Evolutionary conservation across 2,329 filamentous ascomycete species (phyloP).

Genomic region (Penicillium expansum): DNA sequence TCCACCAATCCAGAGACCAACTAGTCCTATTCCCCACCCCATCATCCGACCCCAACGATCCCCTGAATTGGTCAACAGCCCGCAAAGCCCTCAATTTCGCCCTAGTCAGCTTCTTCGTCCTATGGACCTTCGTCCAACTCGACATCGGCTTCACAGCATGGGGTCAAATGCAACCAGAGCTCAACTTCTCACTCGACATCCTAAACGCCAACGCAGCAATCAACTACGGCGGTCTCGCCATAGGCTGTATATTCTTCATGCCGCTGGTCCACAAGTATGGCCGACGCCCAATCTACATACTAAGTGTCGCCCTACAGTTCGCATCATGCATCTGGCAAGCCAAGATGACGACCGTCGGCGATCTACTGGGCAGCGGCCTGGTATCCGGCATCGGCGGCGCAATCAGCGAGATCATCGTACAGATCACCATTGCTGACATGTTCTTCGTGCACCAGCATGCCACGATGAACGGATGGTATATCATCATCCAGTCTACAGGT

Average conservation of each 20-base stretch:
- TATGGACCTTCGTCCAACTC: constrained; percentile 31
- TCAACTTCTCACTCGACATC: constrained; percentile 41
- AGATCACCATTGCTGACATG: constrained; percentile 49
- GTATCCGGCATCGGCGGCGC: constrained; percentile 47
- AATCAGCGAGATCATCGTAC: constrained; percentile 45
- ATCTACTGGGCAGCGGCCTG: constrained; percentile 45
- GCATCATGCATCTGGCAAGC: constrained; percentile 45
- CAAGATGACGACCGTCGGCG: constrained; percentile 38
- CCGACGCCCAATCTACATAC: constrained; percentile 47
- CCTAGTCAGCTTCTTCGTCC: constrained; percentile 26
- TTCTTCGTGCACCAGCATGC: constrained; percentile 51
- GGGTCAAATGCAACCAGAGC: constrained; percentile 43
- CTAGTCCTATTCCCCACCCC: constrained; percentile 23
- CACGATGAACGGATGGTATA: constrained; percentile 48
- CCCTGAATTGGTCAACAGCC: constrained; percentile 25
- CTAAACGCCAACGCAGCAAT: constrained; percentile 48
- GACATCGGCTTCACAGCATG: constrained; percentile 45
- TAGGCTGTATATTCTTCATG: constrained; percentile 47
- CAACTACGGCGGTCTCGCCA: constrained; percentile 42
- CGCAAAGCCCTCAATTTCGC: constrained; percentile 28
- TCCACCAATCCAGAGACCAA: constrained; percentile 14
- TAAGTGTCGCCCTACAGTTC: constrained; percentile 43
- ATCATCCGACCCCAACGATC: constrained; percentile 27
- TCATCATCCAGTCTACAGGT: constrained; percentile 35
- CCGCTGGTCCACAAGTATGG: constrained; percentile 50